Conservation (phyloP, 1,284 basidiomycete genomes). For the Neonothopanus nambi region DNA sequence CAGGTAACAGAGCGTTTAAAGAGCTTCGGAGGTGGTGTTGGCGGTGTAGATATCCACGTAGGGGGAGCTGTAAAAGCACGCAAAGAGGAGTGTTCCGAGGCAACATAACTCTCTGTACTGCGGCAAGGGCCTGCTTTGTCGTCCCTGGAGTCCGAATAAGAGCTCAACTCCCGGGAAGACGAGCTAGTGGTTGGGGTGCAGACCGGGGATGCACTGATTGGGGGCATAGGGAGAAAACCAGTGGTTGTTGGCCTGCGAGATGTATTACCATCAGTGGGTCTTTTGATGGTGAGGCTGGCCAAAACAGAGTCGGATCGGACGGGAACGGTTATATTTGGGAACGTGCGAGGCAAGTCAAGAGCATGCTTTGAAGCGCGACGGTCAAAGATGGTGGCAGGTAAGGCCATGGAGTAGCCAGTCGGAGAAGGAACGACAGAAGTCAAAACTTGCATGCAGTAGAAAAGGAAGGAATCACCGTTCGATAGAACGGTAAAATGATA, state of each 20-base stretch:
- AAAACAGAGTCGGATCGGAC: neutral
- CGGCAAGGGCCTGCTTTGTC: neutral
- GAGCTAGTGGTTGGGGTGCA: constrained; percentile 46
- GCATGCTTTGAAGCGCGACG: constrained; percentile 5
- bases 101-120: constrained; percentile 20
- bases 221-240: constrained; percentile 52
- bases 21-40: constrained; percentile 49
- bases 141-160: constrained; percentile 6
- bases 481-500: neutral
- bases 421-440: neutral
- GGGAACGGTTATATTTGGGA: constrained; percentile 9
- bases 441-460: neutral
- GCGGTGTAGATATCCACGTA: constrained; percentile 58
- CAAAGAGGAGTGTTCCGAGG: constrained; percentile 20
- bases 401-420: neutral
- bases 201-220: constrained; percentile 60
- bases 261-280: constrained; percentile 12
- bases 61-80: constrained; percentile 30
- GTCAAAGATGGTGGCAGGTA: constrained; percentile 7
- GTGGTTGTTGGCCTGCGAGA: constrained; percentile 31
- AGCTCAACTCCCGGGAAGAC: constrained; percentile 21
- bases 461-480: neutral
- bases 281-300: constrained; percentile 13
- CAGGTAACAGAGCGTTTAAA: constrained; percentile 39
- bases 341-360: constrained; percentile 1